phyloP scores from a whole-genome alignment of 1,284 basidiomycete species.

The Moesziomyces sp. region DNA sequence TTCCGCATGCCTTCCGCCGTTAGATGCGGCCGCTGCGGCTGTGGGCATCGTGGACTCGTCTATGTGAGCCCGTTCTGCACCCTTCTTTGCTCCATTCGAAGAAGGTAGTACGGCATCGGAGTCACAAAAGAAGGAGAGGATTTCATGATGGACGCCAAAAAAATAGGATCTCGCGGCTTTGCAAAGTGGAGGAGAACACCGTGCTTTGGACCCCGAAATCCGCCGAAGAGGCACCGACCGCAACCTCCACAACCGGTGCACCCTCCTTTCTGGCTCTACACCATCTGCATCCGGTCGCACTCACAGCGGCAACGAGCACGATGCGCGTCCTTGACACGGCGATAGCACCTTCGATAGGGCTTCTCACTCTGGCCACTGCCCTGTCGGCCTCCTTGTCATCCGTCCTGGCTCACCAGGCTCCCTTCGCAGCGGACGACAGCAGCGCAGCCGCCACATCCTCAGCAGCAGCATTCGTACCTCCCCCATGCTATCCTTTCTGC shows the following conservation, averaged over 20 bases:
- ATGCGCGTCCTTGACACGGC: background rate
- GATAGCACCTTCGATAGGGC: background rate
- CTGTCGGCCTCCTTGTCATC: background rate
- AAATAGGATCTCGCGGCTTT: no score
- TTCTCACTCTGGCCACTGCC: background rate
- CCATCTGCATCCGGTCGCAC: background rate
- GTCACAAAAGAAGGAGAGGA: no score
- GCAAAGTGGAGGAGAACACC: no score
- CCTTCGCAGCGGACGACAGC: conserved; percentile 8
- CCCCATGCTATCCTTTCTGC: conserved; percentile 41
- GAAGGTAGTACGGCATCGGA: no score
- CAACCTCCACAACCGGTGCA: no score
- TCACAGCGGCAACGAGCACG: no score
- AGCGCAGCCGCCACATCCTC: background rate
- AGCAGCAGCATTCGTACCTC: background rate
- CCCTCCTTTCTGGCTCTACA: no score
- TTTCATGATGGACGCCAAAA: no score
- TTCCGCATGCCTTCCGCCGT: background rate
- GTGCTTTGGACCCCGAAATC: no score
- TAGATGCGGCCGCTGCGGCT: background rate
- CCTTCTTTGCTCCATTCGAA: background rate
- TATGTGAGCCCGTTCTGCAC: background rate
- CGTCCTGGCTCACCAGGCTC: conserved; percentile 2
- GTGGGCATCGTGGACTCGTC: conserved; percentile 1
- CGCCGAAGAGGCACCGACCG: no score